A percentile compares a stretch with the other conserved stretches of the same genome.
Evolutionary conservation across 176 grass and related monocot genomes (phyloP).

Genomic region (Zoysia pacifica): DNA sequence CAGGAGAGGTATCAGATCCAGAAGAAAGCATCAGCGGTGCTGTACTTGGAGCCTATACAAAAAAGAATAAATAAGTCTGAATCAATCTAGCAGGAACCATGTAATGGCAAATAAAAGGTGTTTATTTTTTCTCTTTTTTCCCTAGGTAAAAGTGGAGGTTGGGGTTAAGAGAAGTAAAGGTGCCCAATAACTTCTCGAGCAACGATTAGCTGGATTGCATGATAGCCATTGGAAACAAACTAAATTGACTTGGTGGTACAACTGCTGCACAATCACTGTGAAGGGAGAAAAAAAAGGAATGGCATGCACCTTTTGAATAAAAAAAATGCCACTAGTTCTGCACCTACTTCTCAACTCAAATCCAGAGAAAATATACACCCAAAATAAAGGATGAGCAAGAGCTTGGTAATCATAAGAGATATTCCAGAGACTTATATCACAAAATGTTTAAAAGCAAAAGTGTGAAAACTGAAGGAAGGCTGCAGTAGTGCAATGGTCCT

Average conservation of each 20-base stretch:
- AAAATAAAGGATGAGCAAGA: neutral
- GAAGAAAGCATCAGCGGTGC: slow-evolving; percentile 63
- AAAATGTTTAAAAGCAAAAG: neutral
- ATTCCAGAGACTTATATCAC: neutral
- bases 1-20: slow-evolving; percentile 61
- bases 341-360: neutral
- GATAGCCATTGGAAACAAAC: neutral
- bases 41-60: slow-evolving; percentile 54
- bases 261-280: neutral
- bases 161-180: neutral
- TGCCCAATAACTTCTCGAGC: neutral
- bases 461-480: neutral
- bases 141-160: neutral
- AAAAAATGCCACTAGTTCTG: neutral
- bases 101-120: neutral
- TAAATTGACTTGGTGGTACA: neutral
- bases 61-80: slow-evolving; percentile 18
- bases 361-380: neutral
- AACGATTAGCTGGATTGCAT: neutral
- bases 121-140: neutral
- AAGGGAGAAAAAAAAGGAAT: neutral
- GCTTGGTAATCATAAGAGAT: neutral
- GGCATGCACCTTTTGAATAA: neutral
- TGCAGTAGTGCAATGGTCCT: too few relatives aligned
- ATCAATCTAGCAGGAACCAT: neutral